Conservation (phyloP, 2,329 filamentous ascomycete genomes). For the Stagonosporopsis rhizophila region DNA sequence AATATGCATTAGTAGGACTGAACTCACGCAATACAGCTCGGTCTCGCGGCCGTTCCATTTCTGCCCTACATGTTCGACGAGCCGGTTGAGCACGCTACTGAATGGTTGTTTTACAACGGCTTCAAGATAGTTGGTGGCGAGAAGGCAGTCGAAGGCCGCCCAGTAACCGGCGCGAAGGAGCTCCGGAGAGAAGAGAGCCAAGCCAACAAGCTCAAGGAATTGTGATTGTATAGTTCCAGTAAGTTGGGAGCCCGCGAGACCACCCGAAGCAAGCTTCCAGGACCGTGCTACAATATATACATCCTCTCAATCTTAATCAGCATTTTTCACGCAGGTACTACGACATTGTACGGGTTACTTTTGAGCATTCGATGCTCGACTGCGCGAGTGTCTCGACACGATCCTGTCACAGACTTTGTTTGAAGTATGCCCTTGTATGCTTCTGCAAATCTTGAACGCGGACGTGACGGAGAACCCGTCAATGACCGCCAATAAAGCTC, state of each 20-base stretch:
- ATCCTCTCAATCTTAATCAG: background rate
- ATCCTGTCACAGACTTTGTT: background rate
- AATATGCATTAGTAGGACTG: background rate
- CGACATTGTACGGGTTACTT: too few species aligned
- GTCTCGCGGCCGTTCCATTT: constrained; percentile 74
- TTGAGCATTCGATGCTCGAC: background rate
- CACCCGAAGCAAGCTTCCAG: background rate
- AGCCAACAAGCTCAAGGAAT: constrained; percentile 48
- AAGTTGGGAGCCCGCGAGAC: background rate
- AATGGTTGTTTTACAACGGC: constrained; percentile 85
- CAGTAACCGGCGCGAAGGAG: constrained; percentile 49
- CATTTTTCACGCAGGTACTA: background rate
- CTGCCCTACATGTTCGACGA: constrained; percentile 86
- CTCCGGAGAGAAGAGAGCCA: constrained; percentile 45
- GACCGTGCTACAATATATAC: background rate
- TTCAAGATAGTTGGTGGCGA: constrained; percentile 76
- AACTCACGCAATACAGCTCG: constrained; percentile 55
- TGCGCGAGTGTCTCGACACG: background rate
- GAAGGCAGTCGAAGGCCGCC: constrained; percentile 58
- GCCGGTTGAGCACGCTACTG: constrained; percentile 89
- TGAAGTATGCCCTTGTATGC: background rate
- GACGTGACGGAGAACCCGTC: too few species aligned
- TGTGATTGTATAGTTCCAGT: constrained; percentile 35
- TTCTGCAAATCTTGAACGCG: background rate
- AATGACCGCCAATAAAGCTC: background rate